Evolutionary conservation across 768 basidiomycete species (phyloP).

Genomic region (Arthromyces matolae): DNA sequence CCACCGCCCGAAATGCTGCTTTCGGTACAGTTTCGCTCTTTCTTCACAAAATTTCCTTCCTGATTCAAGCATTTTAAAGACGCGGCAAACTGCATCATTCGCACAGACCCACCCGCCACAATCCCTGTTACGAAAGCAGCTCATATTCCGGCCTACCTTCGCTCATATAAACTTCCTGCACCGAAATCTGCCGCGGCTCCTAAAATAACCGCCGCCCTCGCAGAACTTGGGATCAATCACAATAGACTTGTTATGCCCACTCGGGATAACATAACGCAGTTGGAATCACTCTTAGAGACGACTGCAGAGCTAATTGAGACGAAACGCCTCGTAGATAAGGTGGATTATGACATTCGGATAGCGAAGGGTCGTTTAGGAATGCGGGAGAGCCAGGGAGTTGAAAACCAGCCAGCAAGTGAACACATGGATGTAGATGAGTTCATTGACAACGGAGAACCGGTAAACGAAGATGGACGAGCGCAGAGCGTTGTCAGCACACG

Average conservation of each 20-base stretch:
- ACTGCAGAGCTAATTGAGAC: slow-evolving; percentile 77
- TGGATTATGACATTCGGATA: slow-evolving; percentile 81
- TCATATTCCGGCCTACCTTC: slow-evolving; percentile 76
- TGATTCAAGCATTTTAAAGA: slow-evolving; percentile 42
- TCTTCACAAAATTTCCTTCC: neutral
- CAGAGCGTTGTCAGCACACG: slow-evolving; percentile 63
- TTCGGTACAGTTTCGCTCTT: slow-evolving; percentile 46
- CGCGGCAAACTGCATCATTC: slow-evolving; percentile 67
- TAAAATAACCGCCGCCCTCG: slow-evolving; percentile 72
- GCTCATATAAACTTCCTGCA: slow-evolving; percentile 79
- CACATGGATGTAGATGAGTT: slow-evolving; percentile 53
- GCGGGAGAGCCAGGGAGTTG: slow-evolving; percentile 42
- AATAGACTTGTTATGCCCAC: slow-evolving; percentile 93
- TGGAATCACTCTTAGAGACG: slow-evolving; percentile 73
- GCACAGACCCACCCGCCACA: slow-evolving; percentile 52
- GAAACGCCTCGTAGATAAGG: slow-evolving; percentile 82
- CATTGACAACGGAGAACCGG: slow-evolving; percentile 32
- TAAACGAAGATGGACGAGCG: slow-evolving; percentile 51
- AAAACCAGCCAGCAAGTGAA: slow-evolving; percentile 27
- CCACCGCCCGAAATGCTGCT: slow-evolving; percentile 52
- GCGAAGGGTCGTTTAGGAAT: slow-evolving; percentile 59
- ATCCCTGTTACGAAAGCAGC: slow-evolving; percentile 68
- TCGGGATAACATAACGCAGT: slow-evolving; percentile 65
- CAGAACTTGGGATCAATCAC: slow-evolving; percentile 71
- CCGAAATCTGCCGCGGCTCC: slow-evolving; percentile 73